Conservation (phyloP, 2,329 filamentous ascomycete species). For the Epichloe uncinata region DNA sequence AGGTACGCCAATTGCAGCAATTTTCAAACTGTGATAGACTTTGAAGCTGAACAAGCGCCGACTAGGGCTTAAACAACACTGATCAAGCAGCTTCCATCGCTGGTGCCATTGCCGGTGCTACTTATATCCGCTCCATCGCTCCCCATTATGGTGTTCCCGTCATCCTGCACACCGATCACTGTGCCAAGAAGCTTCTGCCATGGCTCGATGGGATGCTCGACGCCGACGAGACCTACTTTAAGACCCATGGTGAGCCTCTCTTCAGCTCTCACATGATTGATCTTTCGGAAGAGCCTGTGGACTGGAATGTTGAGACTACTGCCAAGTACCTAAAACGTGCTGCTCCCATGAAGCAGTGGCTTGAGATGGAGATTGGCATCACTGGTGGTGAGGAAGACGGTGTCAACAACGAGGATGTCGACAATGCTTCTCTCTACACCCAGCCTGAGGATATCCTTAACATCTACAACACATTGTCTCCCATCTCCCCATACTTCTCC, state of each 20-base stretch:
- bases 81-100: slow-evolving; percentile 81
- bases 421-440: slow-evolving; percentile 95
- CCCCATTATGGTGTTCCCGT: slow-evolving; percentile 82
- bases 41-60: neutral
- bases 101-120: slow-evolving; percentile 76
- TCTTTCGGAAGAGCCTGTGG: slow-evolving; percentile 78
- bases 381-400: slow-evolving; percentile 96
- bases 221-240: slow-evolving; percentile 90
- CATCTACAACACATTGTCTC: slow-evolving; percentile 74
- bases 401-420: slow-evolving; percentile 95
- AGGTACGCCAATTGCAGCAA: slow-evolving; percentile 32
- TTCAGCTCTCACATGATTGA: slow-evolving; percentile 99
- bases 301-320: slow-evolving; percentile 86
- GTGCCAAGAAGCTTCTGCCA: slow-evolving; percentile 97
- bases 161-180: slow-evolving; percentile 94
- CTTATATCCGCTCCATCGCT: slow-evolving; percentile 84
- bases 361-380: slow-evolving; percentile 86
- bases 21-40: neutral
- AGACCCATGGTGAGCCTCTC: slow-evolving; percentile 79
- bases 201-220: slow-evolving; percentile 96
- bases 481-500: slow-evolving; percentile 92
- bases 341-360: slow-evolving; percentile 95
- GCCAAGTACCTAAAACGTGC: slow-evolving; percentile 87
- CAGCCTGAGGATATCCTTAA: slow-evolving; percentile 92
- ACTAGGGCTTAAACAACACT: slow-evolving; percentile 58